Percentiles rank a stretch among this genome's conserved stretches.
These are phyloP conservation scores for Nidularia sp. DNA, from an alignment of 768 basidiomycete species.

Conservation along the genomic window DNA sequence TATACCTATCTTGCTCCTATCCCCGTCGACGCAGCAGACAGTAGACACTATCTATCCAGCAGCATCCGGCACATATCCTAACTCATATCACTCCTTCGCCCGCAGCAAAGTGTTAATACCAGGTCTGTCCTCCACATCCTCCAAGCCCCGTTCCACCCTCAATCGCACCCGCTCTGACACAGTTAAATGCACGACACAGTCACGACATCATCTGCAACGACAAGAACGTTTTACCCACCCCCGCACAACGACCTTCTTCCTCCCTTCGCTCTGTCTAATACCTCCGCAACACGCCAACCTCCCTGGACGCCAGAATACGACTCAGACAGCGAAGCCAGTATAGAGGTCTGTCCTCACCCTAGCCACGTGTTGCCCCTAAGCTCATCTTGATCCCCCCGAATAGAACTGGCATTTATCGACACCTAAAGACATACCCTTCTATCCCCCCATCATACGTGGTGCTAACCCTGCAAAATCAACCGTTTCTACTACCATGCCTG, in stretches of 20 bases:
- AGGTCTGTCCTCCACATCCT: conserved; percentile 25
- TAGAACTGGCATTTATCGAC: conserved; percentile 46
- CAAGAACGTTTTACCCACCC: conserved; percentile 22
- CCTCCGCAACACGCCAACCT: conserved; percentile 2
- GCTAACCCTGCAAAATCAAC: conserved; percentile 30
- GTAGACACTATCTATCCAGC: not conserved
- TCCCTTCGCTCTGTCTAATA: conserved; percentile 3
- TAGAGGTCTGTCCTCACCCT: conserved; percentile 34
- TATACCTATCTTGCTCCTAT: conserved; percentile 17
- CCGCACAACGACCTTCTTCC: conserved; percentile 7
- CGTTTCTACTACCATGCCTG: conserved; percentile 38
- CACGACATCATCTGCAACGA: conserved; percentile 42
- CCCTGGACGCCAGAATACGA: conserved; percentile 47
- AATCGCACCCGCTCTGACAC: conserved; percentile 21
- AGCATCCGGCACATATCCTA: conserved; percentile 11
- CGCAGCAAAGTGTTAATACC: conserved; percentile 35
- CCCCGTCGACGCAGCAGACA: not conserved
- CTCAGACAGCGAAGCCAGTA: conserved; percentile 30
- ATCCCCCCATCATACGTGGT: conserved; percentile 17
- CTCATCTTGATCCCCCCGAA: conserved; percentile 8
- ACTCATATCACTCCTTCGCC: conserved; percentile 26
- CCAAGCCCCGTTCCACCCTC: conserved; percentile 14
- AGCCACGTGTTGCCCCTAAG: conserved; percentile 29
- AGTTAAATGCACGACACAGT: conserved; percentile 73
- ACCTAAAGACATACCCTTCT: conserved; percentile 24